Evolutionary conservation across 1,139 yeast genomes (phyloP).

Genomic region (Hanseniaspora gamundiae): DNA sequence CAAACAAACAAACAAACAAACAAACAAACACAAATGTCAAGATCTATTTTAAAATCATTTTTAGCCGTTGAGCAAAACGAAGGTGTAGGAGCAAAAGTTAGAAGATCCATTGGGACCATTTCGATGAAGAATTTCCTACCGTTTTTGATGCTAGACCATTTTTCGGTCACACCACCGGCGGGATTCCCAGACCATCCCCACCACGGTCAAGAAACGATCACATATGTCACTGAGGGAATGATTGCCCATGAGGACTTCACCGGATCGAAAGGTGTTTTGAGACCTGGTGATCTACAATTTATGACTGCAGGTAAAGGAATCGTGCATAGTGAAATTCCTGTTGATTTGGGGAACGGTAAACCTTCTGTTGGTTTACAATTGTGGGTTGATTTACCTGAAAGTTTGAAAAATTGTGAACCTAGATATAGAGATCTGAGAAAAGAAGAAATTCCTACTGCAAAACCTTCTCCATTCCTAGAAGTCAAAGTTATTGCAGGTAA

Average conservation of each 20-base stretch:
- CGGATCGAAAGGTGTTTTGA: slow-evolving; percentile 65
- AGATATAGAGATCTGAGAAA: slow-evolving; percentile 69
- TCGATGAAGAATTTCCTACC: slow-evolving; percentile 67
- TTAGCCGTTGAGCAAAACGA: slow-evolving; percentile 67
- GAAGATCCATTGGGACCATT: slow-evolving; percentile 68
- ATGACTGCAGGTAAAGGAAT: slow-evolving; percentile 93
- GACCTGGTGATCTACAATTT: slow-evolving; percentile 82
- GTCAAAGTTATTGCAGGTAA: slow-evolving; percentile 68
- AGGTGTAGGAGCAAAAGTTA: slow-evolving; percentile 79
- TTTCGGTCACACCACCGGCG: slow-evolving; percentile 46
- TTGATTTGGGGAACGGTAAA: slow-evolving; percentile 39
- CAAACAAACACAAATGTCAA: slow-evolving; percentile 6
- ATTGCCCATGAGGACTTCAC: slow-evolving; percentile 90
- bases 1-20: background rate
- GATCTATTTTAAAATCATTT: slow-evolving; percentile 49
- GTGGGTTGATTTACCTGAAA: slow-evolving; percentile 82
- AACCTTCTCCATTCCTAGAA: slow-evolving; percentile 41
- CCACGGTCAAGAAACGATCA: slow-evolving; percentile 81
- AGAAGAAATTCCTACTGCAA: slow-evolving; percentile 57
- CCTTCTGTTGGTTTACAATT: slow-evolving; percentile 66
- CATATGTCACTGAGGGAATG: slow-evolving; percentile 60
- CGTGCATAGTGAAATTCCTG: slow-evolving; percentile 83
- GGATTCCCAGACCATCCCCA: slow-evolving; percentile 94
- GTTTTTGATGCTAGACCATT: slow-evolving; percentile 76
- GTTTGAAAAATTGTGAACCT: slow-evolving; percentile 58